Base-by-base conservation (phyloP, 2,329 filamentous ascomycete genomes). In the Mollisiaceae sp. region DNA sequence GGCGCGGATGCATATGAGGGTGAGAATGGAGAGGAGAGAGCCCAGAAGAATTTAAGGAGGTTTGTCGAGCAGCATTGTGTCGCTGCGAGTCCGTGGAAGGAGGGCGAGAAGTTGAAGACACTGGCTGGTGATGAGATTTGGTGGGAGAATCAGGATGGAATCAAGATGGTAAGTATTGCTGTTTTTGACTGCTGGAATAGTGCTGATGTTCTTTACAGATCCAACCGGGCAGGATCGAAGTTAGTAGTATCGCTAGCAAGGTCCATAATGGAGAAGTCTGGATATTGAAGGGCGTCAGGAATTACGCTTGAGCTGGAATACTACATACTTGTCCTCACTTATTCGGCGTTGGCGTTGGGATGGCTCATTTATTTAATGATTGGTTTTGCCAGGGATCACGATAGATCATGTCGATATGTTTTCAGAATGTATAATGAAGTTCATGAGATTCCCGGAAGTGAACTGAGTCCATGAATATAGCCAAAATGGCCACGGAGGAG, bases 31-130 rank as follows among this genome's bases (percentile, higher is more conserved):
- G 86, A 90, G 74, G 89, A 93, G 64, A 84, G 93, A 59, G 94
- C 95, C 8, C 85, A 88, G 67, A 81, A 81, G 70, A 98, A 98
- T 74, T 77, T 98, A 68, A 83, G 85, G 74, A 82, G 86, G 45
- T 98, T 98, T 77, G 92, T 97, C 1, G 90, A 96, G 79, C 90
- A 90, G 55, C 95, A 99, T 79, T 83, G 97, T 61, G 85, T 98
- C 4, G 84, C 88, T 0, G 78, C 79, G 4, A 91, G 87, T 73
- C 93, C 93, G 0, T 98, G 94, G 94, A 78, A 81, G 32, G 87
- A 91, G 71, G 82, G 82, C 0, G 77, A 83, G 69, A 93, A 89
- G 78, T 82, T 86, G 0, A 85, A 88, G 79, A 91, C 91, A 0
- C 71, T 93, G 58, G 81, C 89, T 9, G 91, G 90, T 0, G 82